Conservation (phyloP, 169 alveolate genomes). For the Cyclospora cayetanensis region DNA sequence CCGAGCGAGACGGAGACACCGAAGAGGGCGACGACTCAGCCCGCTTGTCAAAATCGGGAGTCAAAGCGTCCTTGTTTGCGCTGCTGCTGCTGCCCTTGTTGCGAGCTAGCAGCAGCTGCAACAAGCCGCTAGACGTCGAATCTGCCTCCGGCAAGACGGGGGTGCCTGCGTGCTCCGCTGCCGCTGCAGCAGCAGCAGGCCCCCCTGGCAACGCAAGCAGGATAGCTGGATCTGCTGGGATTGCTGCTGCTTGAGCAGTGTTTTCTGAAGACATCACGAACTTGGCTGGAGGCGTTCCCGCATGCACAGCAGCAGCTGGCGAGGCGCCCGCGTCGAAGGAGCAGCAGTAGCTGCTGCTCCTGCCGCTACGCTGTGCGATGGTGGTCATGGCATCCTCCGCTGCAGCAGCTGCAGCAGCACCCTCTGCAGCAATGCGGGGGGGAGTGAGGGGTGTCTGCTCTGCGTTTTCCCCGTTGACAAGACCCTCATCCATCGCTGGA, state of each 20-base stretch:
- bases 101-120: conserved; percentile 3
- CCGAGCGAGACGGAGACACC: background rate
- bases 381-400: background rate
- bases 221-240: background rate
- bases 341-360: background rate
- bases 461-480: no score
- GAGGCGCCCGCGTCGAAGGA: no score
- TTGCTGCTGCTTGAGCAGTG: no score
- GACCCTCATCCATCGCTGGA: background rate
- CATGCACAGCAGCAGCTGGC: no score
- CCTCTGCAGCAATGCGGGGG: background rate
- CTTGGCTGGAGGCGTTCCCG: no score
- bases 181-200: background rate
- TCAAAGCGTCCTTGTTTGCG: background rate
- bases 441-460: no score
- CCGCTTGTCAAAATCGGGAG: background rate
- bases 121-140: background rate
- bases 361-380: background rate
- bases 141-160: no score
- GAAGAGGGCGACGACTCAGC: background rate
- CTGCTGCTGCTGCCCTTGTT: background rate
- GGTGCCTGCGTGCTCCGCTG: background rate
- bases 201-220: background rate
- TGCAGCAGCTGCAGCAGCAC: background rate
- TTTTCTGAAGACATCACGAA: no score